Evolutionary conservation across 495 filamentous ascomycete genomes (phyloP).

Genomic region (Talaromyces liani): DNA sequence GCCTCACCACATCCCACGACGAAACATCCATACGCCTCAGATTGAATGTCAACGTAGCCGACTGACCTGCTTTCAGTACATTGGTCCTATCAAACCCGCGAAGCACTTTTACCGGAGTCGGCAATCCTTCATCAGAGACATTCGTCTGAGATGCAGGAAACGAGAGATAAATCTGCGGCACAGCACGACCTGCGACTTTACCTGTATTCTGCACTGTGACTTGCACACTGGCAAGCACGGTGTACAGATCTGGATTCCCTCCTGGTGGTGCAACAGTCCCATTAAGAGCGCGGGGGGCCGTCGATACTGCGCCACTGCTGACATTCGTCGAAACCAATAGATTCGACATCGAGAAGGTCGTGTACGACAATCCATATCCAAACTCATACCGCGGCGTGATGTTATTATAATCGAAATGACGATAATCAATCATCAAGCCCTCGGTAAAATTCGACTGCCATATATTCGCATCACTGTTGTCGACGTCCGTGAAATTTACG

Average conservation of each 20-base stretch:
- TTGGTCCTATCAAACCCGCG: conserved; percentile 54
- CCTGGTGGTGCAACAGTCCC: conserved; percentile 21
- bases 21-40: conserved; percentile 55
- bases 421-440: conserved; percentile 67
- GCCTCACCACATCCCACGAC: conserved; percentile 52
- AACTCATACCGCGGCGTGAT: conserved; percentile 5
- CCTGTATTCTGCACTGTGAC: conserved; percentile 53
- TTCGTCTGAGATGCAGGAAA: conserved; percentile 28
- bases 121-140: not conserved
- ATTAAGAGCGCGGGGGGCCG: not conserved
- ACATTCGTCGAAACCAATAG: not conserved
- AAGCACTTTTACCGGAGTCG: conserved; percentile 21
- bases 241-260: conserved; percentile 49
- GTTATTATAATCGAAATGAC: conserved; percentile 53
- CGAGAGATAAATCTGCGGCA: conserved; percentile 58
- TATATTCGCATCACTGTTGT: conserved; percentile 50
- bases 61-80: conserved; percentile 26
- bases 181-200: conserved; percentile 36
- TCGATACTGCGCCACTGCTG: not conserved
- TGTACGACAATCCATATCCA: conserved; percentile 8
- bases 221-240: conserved; percentile 39
- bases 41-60: conserved; percentile 39
- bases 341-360: conserved; percentile 7
- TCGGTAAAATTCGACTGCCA: conserved; percentile 47
- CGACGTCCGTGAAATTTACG: conserved; percentile 56